phyloP scores from a whole-genome alignment of 75 land plant genomes.

The Cunninghamia lanceolata region DNA sequence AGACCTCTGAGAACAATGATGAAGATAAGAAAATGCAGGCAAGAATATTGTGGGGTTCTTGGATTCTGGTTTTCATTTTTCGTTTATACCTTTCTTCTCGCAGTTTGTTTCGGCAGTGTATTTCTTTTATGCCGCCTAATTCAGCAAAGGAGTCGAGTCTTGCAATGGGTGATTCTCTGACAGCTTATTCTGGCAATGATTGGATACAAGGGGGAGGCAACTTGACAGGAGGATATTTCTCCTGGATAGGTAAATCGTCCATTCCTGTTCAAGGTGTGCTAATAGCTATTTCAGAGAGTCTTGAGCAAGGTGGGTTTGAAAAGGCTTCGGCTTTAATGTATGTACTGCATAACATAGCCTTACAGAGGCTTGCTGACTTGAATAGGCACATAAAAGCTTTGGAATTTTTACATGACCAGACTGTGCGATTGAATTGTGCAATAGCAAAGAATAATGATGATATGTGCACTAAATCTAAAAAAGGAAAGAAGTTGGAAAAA shows the following conservation, averaged over 20 bases:
- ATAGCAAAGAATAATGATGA: constrained; percentile 16
- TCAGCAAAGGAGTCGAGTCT: constrained; percentile 50
- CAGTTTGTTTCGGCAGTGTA: constrained; percentile 59
- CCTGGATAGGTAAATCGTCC: constrained; percentile 48
- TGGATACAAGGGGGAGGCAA: constrained; percentile 27
- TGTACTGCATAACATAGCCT: constrained; percentile 46
- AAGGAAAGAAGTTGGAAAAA: constrained; percentile 29
- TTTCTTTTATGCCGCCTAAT: constrained; percentile 75
- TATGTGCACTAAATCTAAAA: constrained; percentile 14
- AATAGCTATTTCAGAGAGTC: constrained; percentile 14
- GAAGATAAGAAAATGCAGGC: neutral
- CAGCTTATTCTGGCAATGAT: constrained; percentile 36
- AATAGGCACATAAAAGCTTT: constrained; percentile 52
- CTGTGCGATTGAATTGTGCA: neutral
- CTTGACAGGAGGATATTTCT: constrained; percentile 52
- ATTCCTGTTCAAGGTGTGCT: constrained; percentile 46
- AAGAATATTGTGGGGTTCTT: constrained; percentile 14
- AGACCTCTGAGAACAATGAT: neutral
- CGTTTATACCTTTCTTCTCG: constrained; percentile 58
- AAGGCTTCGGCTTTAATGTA: constrained; percentile 37
- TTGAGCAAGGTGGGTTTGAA: constrained; percentile 13
- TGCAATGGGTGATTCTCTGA: constrained; percentile 36
- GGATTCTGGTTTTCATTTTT: constrained; percentile 53
- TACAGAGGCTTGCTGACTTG: constrained; percentile 76
- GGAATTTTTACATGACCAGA: constrained; percentile 41